Conservation (phyloP, 306 rosid species). For the Quercus ilex region DNA sequence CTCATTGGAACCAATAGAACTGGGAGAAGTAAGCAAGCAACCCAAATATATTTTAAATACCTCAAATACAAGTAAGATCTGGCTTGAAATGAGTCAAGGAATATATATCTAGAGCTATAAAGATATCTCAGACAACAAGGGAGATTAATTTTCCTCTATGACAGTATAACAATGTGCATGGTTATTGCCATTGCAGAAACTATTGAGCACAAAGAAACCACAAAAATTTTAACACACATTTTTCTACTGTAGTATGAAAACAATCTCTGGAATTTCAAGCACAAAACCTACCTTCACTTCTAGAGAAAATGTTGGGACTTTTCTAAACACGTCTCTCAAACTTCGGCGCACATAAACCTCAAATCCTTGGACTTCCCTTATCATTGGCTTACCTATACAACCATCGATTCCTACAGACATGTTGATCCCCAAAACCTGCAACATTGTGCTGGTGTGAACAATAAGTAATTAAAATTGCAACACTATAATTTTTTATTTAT, state of each 20-base stretch:
- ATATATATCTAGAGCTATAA: not conserved
- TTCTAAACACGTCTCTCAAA: conserved; percentile 93
- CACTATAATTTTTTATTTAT: not conserved
- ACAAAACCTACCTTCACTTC: conserved; percentile 75
- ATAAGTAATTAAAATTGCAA: conserved; percentile 7
- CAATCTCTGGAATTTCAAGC: conserved; percentile 5
- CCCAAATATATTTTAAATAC: not conserved
- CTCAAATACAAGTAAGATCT: not conserved
- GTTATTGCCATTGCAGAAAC: not conserved
- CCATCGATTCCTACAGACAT: conserved; percentile 89
- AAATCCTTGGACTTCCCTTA: conserved; percentile 84
- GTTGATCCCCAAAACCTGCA: conserved; percentile 88
- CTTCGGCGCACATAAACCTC: conserved; percentile 85
- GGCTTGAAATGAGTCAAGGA: not conserved
- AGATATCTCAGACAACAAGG: not conserved
- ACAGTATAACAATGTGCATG: not conserved
- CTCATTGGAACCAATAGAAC: not conserved
- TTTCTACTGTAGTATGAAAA: not conserved
- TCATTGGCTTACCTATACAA: conserved; percentile 83
- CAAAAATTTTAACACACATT: not conserved
- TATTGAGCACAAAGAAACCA: not conserved
- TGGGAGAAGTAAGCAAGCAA: not conserved
- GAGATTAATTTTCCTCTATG: not conserved
- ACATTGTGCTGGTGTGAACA: conserved; percentile 23
- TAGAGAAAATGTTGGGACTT: conserved; percentile 86